Percentiles rank a stretch among this genome's conserved stretches.
Conservation (phyloP, 176 grass and related monocot species). For the Triticum timopheevii region DNA sequence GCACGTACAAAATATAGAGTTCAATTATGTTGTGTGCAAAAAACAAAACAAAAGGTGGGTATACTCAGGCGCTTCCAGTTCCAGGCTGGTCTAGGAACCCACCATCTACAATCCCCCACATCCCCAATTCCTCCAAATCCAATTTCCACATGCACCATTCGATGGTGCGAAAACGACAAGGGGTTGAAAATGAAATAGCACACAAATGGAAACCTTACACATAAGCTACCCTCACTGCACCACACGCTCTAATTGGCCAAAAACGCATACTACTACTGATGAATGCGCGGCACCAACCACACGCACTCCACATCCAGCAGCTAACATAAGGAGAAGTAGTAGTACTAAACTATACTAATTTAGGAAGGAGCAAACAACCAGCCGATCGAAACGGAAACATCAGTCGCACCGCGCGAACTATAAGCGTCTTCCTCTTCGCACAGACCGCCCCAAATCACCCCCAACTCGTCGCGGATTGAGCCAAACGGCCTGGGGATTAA, state of each 20-base stretch:
- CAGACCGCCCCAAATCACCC: background rate
- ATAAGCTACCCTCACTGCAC: background rate
- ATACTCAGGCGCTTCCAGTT: background rate
- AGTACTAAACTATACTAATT: background rate
- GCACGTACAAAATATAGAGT: too few relatives aligned
- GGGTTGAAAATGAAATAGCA: background rate
- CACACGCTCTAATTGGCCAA: background rate
- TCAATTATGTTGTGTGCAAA: background rate
- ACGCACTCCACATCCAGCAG: background rate
- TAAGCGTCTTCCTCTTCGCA: background rate
- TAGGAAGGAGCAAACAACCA: background rate
- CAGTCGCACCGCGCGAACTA: background rate
- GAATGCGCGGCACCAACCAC: background rate
- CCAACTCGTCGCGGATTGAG: background rate
- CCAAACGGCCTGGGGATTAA: background rate
- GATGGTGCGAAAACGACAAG: background rate
- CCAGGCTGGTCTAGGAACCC: background rate
- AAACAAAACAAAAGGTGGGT: background rate
- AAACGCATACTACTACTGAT: background rate
- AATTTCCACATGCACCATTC: background rate
- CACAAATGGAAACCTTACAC: background rate
- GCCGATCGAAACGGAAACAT: background rate
- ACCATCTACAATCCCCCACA: background rate
- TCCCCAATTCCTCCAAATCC: background rate
- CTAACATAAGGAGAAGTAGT: background rate